Percentiles rank a stretch among this genome's conserved stretches.
These are phyloP conservation scores for Sporisorium exsertum DNA, from an alignment of 1,284 basidiomycete species.

Conservation along the genomic window DNA sequence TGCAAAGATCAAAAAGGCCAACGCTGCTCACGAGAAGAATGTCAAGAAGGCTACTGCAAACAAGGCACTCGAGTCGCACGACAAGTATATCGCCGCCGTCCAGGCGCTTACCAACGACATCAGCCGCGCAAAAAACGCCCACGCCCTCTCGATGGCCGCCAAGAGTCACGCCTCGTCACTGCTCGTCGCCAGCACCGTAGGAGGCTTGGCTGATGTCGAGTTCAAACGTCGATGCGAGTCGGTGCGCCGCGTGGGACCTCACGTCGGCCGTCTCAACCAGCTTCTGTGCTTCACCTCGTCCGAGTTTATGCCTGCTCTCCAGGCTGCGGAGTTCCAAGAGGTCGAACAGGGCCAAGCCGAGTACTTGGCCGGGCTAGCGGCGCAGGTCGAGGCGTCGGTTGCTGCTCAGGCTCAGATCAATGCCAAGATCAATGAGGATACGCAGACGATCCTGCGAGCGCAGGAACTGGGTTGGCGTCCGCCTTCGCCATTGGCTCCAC, in stretches of 20 bases:
- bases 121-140: constrained; percentile 49
- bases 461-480: constrained; percentile 60
- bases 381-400: constrained; percentile 43
- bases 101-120: constrained; percentile 61
- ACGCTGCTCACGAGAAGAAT: constrained; percentile 64
- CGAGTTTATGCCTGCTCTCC: constrained; percentile 63
- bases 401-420: constrained; percentile 46
- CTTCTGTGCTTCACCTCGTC: constrained; percentile 59
- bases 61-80: constrained; percentile 62
- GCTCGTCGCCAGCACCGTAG: constrained; percentile 55
- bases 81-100: constrained; percentile 64
- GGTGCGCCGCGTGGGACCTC: constrained; percentile 53
- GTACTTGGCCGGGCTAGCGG: constrained; percentile 47
- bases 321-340: constrained; percentile 55
- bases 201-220: constrained; percentile 63
- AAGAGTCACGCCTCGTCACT: constrained; percentile 58
- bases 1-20: constrained; percentile 67
- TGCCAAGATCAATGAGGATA: constrained; percentile 48
- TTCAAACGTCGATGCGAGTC: constrained; percentile 63
- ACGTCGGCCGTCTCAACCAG: constrained; percentile 59
- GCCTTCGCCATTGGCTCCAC: constrained; percentile 32
- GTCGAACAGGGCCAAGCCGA: constrained; percentile 53
- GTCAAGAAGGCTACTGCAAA: constrained; percentile 45
- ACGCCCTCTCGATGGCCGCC: constrained; percentile 53
- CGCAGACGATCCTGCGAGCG: constrained; percentile 39